Conservation (phyloP, 805 yeast genomes). For the Suhomyces emberorum region DNA sequence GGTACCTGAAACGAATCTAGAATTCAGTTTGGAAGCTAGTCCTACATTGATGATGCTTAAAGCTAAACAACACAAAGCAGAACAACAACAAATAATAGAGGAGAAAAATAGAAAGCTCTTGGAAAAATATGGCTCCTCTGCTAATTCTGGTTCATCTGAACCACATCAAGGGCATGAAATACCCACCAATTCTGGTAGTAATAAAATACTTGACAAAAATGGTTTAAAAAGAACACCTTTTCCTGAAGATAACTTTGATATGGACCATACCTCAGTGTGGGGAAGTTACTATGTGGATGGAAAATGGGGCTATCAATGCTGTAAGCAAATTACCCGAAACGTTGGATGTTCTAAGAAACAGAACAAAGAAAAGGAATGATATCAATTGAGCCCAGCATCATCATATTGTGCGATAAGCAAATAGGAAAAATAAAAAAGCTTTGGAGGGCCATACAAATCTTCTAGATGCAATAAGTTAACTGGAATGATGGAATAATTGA, state of each 20-base stretch:
- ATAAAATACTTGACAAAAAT: conserved; percentile 1
- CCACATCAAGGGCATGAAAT: too few species aligned
- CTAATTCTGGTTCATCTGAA: not conserved
- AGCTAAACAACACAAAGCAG: conserved; percentile 18
- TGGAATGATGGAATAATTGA: too few species aligned
- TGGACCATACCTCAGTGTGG: conserved; percentile 40
- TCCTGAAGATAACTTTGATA: conserved; percentile 33
- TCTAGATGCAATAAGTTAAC: too few species aligned
- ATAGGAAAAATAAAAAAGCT: too few species aligned
- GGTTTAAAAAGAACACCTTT: conserved; percentile 22
- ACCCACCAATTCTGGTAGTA: not conserved
- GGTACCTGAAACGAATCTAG: conserved; percentile 20
- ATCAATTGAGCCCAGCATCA: not conserved
- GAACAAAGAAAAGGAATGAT: not conserved
- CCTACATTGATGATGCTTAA: conserved; percentile 35
- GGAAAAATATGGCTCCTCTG: conserved; percentile 14
- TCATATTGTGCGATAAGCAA: not conserved
- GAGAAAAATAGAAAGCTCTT: conserved; percentile 14
- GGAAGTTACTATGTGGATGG: conserved; percentile 43
- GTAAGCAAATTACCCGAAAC: conserved; percentile 29
- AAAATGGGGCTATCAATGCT: conserved; percentile 45
- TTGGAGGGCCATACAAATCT: too few species aligned
- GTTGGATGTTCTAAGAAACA: conserved; percentile 32
- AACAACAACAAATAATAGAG: conserved; percentile 12
- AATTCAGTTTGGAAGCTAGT: conserved; percentile 33